These are phyloP conservation scores for Inosperma sp. DNA, from an alignment of 768 basidiomycete species.

Conservation along the genomic window DNA sequence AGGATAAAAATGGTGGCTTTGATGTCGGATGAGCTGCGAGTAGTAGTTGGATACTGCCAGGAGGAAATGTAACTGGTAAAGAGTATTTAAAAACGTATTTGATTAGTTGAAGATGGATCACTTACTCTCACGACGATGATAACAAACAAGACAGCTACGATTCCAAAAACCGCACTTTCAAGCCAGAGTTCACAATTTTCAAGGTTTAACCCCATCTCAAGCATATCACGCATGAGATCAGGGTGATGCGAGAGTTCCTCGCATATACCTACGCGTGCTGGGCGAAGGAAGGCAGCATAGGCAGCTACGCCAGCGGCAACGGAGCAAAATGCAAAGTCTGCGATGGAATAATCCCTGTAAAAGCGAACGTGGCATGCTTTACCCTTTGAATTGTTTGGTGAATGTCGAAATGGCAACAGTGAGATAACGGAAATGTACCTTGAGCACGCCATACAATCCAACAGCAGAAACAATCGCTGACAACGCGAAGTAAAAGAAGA, in stretches of 20 bases:
- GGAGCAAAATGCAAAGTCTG: constrained; percentile 68
- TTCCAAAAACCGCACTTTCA: constrained; percentile 57
- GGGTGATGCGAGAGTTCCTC: constrained; percentile 73
- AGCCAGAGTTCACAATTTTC: constrained; percentile 83
- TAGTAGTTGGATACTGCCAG: constrained; percentile 68
- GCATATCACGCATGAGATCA: constrained; percentile 65
- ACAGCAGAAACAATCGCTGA: constrained; percentile 60
- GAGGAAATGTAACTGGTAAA: constrained; percentile 65
- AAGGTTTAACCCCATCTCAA: constrained; percentile 66
- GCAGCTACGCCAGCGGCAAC: constrained; percentile 52
- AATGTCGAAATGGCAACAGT: constrained; percentile 6
- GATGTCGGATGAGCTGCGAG: constrained; percentile 46
- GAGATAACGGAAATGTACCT: constrained; percentile 38
- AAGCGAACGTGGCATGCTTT: constrained; percentile 65
- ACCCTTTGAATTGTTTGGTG: constrained; percentile 44
- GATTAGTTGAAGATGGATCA: constrained; percentile 11
- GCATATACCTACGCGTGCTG: constrained; percentile 58
- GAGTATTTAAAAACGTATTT: constrained; percentile 1
- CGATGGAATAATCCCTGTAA: constrained; percentile 78
- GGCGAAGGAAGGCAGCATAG: constrained; percentile 54
- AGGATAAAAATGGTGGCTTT: constrained; percentile 13
- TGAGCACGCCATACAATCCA: constrained; percentile 65
- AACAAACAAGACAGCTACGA: constrained; percentile 55
- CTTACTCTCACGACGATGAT: constrained; percentile 64
- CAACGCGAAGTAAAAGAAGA: constrained; percentile 61